Conservation (phyloP, 768 basidiomycete species). For the Hygrocybe punicea region DNA sequence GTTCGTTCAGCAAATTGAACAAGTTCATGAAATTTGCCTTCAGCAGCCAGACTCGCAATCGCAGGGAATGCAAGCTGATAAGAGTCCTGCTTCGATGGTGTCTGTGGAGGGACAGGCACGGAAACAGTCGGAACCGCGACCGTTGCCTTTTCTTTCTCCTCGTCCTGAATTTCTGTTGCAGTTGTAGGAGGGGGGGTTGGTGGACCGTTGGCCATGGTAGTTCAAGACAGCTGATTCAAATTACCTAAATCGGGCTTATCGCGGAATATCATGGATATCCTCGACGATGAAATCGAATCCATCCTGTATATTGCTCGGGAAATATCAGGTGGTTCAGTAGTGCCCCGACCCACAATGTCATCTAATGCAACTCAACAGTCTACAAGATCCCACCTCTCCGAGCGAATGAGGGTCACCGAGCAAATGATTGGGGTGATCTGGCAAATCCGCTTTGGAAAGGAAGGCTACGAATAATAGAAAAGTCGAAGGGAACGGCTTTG, state of each 20-base stretch:
- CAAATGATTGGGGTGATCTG: slow-evolving; percentile 90
- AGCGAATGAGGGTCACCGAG: slow-evolving; percentile 84
- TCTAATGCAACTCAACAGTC: slow-evolving; percentile 44
- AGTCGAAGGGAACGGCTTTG: slow-evolving; percentile 60
- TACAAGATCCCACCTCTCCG: slow-evolving; percentile 89
- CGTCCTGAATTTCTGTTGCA: slow-evolving; percentile 53
- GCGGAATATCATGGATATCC: slow-evolving; percentile 10
- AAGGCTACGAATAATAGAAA: slow-evolving; percentile 79
- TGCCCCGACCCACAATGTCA: slow-evolving; percentile 11
- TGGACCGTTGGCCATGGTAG: slow-evolving; percentile 57
- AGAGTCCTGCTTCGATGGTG: slow-evolving; percentile 28
- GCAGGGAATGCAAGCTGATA: slow-evolving; percentile 47
- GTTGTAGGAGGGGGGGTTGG: slow-evolving; percentile 63
- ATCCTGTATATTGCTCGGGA: slow-evolving; percentile 88
- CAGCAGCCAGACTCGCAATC: slow-evolving; percentile 44
- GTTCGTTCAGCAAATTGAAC: slow-evolving; percentile 47
- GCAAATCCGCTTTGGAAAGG: slow-evolving; percentile 87
- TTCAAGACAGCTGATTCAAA: background rate
- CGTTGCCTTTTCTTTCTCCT: slow-evolving; percentile 33
- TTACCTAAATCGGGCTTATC: background rate
- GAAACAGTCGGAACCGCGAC: slow-evolving; percentile 11
- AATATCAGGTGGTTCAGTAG: slow-evolving; percentile 65
- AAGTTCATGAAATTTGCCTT: slow-evolving; percentile 43
- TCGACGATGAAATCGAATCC: slow-evolving; percentile 79
- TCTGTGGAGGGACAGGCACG: slow-evolving; percentile 14